Percentiles rank a stretch among this genome's conserved stretches.
phyloP scores from a whole-genome alignment of 148 eudicot genomes.

The Amaranthus palmeri region DNA sequence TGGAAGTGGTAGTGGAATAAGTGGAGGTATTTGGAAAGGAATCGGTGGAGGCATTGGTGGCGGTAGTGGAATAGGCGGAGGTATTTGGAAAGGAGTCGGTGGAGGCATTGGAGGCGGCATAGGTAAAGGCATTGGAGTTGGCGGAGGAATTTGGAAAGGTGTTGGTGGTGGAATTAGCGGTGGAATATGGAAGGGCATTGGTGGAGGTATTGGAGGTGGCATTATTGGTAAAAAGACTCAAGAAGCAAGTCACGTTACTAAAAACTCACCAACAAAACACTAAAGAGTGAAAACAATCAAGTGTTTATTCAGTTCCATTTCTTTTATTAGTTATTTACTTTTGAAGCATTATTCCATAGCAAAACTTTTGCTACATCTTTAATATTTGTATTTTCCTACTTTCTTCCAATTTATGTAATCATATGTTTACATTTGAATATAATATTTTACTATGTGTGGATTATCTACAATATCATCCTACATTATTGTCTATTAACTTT shows the following conservation, averaged over 20 bases:
- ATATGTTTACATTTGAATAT: conserved; percentile 5
- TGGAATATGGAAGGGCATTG: conserved; percentile 6
- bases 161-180: conserved; percentile 10
- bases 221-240: conserved; percentile 3
- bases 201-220: conserved; percentile 2
- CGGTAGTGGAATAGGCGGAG: conserved; percentile 3
- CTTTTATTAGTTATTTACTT: neutral
- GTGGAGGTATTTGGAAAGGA: conserved; percentile 5
- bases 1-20: conserved; percentile 5
- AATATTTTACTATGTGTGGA: neutral
- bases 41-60: conserved; percentile 14
- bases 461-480: neutral
- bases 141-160: conserved; percentile 3
- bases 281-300: neutral
- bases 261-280: conserved; percentile 1
- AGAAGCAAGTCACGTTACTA: neutral
- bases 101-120: conserved; percentile 19
- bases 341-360: conserved; percentile 3
- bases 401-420: neutral
- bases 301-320: neutral
- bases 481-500: no score
- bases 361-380: conserved; percentile 5
- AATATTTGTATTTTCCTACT: conserved; percentile 1
- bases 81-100: conserved; percentile 14
- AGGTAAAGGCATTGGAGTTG: conserved; percentile 12